Base-by-base conservation (phyloP, 306 rosid genomes). In the Malus fusca region DNA sequence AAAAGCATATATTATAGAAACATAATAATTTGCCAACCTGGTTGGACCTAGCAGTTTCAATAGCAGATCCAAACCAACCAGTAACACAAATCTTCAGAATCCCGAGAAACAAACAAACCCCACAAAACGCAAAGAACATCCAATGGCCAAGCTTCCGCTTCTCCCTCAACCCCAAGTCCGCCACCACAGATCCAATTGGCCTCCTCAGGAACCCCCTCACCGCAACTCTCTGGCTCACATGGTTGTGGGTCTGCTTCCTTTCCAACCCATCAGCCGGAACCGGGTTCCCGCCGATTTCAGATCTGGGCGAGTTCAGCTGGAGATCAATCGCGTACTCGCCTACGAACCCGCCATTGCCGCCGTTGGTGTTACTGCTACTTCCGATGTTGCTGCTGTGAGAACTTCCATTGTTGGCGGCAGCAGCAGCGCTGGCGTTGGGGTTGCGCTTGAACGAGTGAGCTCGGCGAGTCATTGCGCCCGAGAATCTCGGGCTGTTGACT, bases 21-120 rank as follows among this genome's bases (percentile, higher is more conserved):
- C 8, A 7, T 53, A 33, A 12, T 19, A 61, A 14, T 46, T 53
- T 51, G 53, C 82, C 59, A 58, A 95, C 99, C 97, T 82, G 82
- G 77, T 78, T 78, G 28, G 84, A 84, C 79, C 83, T 82, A 30
- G 90, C 85, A 82, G 74, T 79, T 60, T 92, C 93, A 22, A 95
- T 84, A 66, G 93, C 88, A 77, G 93, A 95, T 95, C 99, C 97
- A 82, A 95, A 87, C 99, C 99, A 95, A 2, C 99, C 97, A 83
- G 90, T 88, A 13, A 94, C 90, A 73, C 97, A 92, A n/a, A 95
- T 95, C 88, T 92, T 95, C 37, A 95, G 58, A 52, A 92, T 85
- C 53, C 96, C 99, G 37, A 95, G 83, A 85, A 95, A 95, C 76
- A 95, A 73, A 75, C 99, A 95, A 65, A 88, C 43, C 26, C 93